These are phyloP conservation scores for Elongisporangium senticosum DNA, from an alignment of 352 stramenopile genomes.

Conservation along the genomic window DNA sequence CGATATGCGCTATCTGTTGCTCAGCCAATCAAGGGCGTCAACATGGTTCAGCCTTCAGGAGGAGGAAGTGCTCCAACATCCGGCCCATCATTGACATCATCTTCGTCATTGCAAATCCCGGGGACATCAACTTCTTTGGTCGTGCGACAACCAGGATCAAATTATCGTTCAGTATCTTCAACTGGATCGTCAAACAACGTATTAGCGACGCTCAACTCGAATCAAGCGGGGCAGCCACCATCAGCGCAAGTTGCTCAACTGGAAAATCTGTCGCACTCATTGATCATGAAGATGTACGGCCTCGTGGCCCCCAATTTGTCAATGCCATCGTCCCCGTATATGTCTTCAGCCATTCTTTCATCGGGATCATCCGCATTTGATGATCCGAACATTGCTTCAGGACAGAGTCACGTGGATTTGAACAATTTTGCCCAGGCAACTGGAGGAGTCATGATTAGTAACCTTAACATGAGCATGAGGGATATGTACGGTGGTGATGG, in stretches of 20 bases:
- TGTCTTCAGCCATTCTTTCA: conserved; percentile 4
- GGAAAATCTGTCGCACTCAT: conserved; percentile 67
- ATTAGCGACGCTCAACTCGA: background rate
- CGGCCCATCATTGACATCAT: background rate
- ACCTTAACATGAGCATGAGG: conserved; percentile 75
- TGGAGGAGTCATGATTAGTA: conserved; percentile 63
- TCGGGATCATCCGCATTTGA: conserved; percentile 7
- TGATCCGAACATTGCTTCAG: conserved; percentile 4
- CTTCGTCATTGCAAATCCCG: background rate
- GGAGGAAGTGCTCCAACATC: conserved; percentile 16
- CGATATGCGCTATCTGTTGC: conserved; percentile 51
- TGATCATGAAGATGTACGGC: conserved; percentile 83
- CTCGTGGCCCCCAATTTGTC: conserved; percentile 51
- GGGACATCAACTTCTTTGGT: background rate
- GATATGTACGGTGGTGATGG: conserved; percentile 74
- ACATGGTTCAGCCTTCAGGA: conserved; percentile 26
- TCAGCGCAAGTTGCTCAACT: conserved; percentile 15
- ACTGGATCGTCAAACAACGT: background rate
- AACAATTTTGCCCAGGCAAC: conserved; percentile 57
- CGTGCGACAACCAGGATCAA: background rate
- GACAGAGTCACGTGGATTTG: conserved; percentile 36
- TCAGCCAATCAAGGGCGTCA: conserved; percentile 36
- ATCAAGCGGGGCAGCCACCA: background rate
- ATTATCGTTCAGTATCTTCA: background rate
- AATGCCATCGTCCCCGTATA: conserved; percentile 40